Evolutionary conservation across 1,139 yeast species (phyloP), one percentile per base, ranked within the genome.

Genomic region (Taphrina confusa): DNA sequence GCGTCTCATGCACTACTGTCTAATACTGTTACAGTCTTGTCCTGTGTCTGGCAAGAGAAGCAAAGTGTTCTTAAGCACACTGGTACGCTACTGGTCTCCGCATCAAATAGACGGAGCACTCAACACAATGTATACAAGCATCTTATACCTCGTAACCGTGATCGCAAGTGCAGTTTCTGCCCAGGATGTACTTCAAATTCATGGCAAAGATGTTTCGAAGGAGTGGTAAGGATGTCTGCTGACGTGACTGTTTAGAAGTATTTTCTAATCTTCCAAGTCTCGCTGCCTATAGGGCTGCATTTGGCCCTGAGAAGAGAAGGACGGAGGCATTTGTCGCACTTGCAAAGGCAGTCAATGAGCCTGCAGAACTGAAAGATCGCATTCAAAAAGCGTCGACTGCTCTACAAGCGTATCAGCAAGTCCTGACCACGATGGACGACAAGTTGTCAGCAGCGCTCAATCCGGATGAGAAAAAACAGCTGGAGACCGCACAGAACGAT

Each of bases 131-230:
- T n/a, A n/a, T n/a, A n/a, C n/a, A n/a, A n/a, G n/a, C n/a, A n/a
- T n/a, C n/a, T n/a, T n/a, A n/a, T n/a, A n/a, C n/a, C n/a, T 37
- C 6, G 25, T 37, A 11, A 8, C 42, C 6, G 6, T 37, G 25
- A 18, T 37, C 42, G 20, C 42, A 12, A 37, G 42, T 18, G 42
- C 42, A 11, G 20, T 37, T 6, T 37, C 42, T 18, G 47, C 47
- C n/a, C 31, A 42, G 14, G 47, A 42, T 8, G 47, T 42, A 18
- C 47, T 42, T 6, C 36, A 50, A 30, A 50, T 50, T 12, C 56
- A 50, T 18, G 56, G 56, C 42, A 50, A 50, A 39, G 56, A 50
- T 11, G 56, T 50, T 28, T 27, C 56, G 16, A 42, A 42, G 33
- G 47, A 42, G 14, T 50, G 37, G 34, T 37, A 20, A 42, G 31